Percentiles rank a stretch among this genome's conserved stretches.
These are phyloP conservation scores for Aphanomyces invadans DNA, from an alignment of 352 stramenopile species.

Conservation along the genomic window DNA sequence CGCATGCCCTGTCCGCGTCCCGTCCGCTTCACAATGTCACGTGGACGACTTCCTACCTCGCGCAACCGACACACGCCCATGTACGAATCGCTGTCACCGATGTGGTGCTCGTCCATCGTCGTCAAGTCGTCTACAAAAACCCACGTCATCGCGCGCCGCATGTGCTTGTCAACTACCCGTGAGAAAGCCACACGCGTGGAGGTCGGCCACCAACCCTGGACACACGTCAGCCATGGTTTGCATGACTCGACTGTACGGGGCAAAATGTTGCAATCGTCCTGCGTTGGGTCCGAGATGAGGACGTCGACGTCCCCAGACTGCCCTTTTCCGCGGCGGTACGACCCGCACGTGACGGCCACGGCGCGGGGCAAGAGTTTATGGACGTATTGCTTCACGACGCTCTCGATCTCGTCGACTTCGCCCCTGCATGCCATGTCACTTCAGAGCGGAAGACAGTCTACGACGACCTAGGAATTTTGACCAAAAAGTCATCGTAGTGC, in stretches of 20 bases:
- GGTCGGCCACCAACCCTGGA: slow-evolving; percentile 42
- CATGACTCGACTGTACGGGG: slow-evolving; percentile 29
- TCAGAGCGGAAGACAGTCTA: not conserved
- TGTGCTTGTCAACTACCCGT: too few relatives aligned
- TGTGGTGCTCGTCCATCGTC: slow-evolving; percentile 46
- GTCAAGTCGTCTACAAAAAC: slow-evolving; percentile 52
- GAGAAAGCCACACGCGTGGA: slow-evolving; percentile 59
- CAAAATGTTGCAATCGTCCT: slow-evolving; percentile 58
- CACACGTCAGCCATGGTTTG: not conserved
- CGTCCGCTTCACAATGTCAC: too few relatives aligned
- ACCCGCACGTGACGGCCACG: slow-evolving; percentile 59
- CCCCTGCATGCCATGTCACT: slow-evolving; percentile 35
- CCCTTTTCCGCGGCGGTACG: slow-evolving; percentile 65
- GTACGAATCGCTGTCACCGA: slow-evolving; percentile 62
- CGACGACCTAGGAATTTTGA: slow-evolving; percentile 7
- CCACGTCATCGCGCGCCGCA: not conserved
- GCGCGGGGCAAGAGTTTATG: slow-evolving; percentile 54
- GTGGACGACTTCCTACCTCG: too few relatives aligned
- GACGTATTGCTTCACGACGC: slow-evolving; percentile 61
- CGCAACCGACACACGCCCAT: slow-evolving; percentile 76
- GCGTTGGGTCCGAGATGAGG: slow-evolving; percentile 63
- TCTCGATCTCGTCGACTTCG: slow-evolving; percentile 68
- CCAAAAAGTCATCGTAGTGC: slow-evolving; percentile 63
- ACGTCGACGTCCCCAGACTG: slow-evolving; percentile 72
- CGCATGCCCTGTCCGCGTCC: slow-evolving; percentile 30